phyloP scores from a whole-genome alignment of 345 rosid genomes.

The thale cress (Arabidopsis thaliana) region DNA sequence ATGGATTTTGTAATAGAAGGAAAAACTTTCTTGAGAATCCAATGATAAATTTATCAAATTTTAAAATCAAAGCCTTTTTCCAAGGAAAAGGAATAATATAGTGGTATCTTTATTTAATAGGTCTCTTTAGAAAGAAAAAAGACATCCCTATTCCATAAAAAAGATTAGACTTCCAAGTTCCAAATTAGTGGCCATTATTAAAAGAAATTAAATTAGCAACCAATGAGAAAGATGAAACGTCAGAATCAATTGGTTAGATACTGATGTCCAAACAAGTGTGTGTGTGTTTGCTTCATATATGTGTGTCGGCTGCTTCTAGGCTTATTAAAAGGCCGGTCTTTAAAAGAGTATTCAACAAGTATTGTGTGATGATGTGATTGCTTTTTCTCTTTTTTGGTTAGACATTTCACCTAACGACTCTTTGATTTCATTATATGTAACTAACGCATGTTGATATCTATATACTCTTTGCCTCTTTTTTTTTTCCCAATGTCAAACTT shows the following conservation, averaged over 20 bases:
- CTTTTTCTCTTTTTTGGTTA: conserved; percentile 11
- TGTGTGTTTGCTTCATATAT: conserved; percentile 1
- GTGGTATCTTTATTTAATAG: background rate
- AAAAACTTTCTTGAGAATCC: background rate
- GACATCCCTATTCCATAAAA: background rate
- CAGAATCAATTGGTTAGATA: conserved; percentile 43
- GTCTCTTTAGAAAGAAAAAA: background rate
- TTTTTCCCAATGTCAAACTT: background rate
- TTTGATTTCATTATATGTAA: conserved; percentile 14
- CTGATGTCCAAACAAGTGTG: conserved; percentile 38
- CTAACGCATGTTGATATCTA: background rate
- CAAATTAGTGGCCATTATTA: background rate
- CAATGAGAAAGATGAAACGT: conserved; percentile 44
- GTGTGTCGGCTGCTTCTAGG: conserved; percentile 41
- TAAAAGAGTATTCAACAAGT: conserved; percentile 32
- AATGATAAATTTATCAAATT: background rate
- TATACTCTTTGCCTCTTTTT: background rate
- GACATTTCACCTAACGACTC: conserved; percentile 44
- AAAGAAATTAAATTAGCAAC: background rate
- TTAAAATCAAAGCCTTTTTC: background rate
- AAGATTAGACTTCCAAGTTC: background rate
- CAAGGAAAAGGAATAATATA: background rate
- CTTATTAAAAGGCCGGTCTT: conserved; percentile 5
- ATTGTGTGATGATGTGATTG: conserved; percentile 38
- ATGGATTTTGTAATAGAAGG: background rate